These are phyloP conservation scores for Camellia japonica DNA, from an alignment of 148 eudicot genomes.

Conservation along the genomic window DNA sequence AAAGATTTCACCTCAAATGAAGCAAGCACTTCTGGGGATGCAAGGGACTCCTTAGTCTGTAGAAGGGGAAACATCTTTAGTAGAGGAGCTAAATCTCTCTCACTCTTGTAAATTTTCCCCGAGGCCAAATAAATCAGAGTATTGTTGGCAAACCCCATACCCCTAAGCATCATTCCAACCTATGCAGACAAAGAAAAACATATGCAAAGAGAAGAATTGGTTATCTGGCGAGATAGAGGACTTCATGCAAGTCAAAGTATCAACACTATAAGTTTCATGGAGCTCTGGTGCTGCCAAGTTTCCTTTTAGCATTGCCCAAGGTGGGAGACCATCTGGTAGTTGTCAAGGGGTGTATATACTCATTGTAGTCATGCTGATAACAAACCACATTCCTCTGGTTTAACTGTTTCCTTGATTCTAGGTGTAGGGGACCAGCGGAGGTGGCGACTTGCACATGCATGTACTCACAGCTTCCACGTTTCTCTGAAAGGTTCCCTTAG, in stretches of 20 bases:
- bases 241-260: neutral
- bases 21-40: conserved; percentile 64
- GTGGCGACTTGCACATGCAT: no score
- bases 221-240: neutral
- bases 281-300: no score
- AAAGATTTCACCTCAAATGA: conserved; percentile 44
- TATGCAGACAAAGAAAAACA: conserved; percentile 65
- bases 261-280: neutral
- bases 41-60: conserved; percentile 70
- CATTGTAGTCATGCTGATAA: no score
- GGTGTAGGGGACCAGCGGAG: no score
- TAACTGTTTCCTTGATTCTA: no score
- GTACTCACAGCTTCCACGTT: no score
- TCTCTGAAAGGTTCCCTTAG: no score
- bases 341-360: no score
- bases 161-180: conserved; percentile 95
- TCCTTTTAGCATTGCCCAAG: no score
- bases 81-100: conserved; percentile 62
- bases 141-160: conserved; percentile 78
- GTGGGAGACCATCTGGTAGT: no score
- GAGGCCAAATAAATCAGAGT: conserved; percentile 89
- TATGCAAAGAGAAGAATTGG: conserved; percentile 9
- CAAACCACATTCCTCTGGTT: no score
- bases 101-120: conserved; percentile 62
- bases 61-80: conserved; percentile 85